A percentile compares a stretch with the other conserved stretches of the same genome.
Evolutionary conservation across 257 asterid genomes (phyloP).

Genomic region (Verbascum thapsus): DNA sequence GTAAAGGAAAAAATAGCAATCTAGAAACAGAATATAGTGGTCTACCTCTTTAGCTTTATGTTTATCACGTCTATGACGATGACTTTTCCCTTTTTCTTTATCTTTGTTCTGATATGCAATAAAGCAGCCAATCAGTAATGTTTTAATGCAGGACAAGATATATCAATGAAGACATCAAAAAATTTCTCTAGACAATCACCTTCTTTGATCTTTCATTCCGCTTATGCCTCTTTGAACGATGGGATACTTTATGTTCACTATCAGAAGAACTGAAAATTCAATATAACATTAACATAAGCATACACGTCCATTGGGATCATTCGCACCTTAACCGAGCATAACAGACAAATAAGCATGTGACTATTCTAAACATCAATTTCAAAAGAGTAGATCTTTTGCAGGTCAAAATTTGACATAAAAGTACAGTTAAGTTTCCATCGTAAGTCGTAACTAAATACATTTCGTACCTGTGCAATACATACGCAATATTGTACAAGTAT

Average conservation of each 20-base stretch:
- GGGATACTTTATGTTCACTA: slow-evolving; percentile 59
- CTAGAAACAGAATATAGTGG: slow-evolving; percentile 25
- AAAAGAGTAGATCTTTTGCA: slow-evolving; percentile 1
- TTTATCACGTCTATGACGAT: slow-evolving; percentile 64
- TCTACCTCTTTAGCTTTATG: slow-evolving; percentile 83
- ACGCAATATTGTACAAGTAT: too few relatives aligned
- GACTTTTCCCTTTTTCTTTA: slow-evolving; percentile 66
- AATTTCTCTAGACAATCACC: slow-evolving; percentile 40
- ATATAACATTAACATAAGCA: slow-evolving; percentile 12
- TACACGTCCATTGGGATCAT: not conserved
- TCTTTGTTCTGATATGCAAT: slow-evolving; percentile 66
- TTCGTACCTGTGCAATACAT: too few relatives aligned
- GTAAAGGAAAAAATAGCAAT: slow-evolving; percentile 1
- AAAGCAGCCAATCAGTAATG: slow-evolving; percentile 27
- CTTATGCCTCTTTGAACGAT: slow-evolving; percentile 66
- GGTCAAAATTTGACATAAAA: not conserved
- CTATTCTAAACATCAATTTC: not conserved
- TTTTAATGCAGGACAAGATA: slow-evolving; percentile 13
- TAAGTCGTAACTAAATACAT: too few relatives aligned
- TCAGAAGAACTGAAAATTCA: slow-evolving; percentile 65
- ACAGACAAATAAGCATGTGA: not conserved
- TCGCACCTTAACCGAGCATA: slow-evolving; percentile 14
- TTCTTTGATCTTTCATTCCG: slow-evolving; percentile 64
- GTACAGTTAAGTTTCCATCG: too few relatives aligned
- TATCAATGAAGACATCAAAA: slow-evolving; percentile 7